Conservation (phyloP, 306 rosid species). For the Delonix regia region DNA sequence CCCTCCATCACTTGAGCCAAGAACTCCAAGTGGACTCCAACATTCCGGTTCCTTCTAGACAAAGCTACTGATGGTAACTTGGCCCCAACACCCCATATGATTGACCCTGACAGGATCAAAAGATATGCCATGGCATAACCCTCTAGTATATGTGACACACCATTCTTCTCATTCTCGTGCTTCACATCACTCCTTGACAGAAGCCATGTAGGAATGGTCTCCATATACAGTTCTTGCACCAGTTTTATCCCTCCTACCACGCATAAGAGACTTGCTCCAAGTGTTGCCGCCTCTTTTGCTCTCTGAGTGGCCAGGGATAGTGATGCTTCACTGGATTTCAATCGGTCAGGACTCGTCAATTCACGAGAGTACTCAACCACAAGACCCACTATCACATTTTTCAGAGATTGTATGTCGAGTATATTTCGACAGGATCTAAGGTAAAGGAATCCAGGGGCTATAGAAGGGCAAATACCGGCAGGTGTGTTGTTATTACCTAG, state of each 20-base stretch:
- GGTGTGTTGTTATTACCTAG: slow-evolving; percentile 55
- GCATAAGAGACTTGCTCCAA: slow-evolving; percentile 72
- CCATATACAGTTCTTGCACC: slow-evolving; percentile 65
- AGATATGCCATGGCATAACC: slow-evolving; percentile 81
- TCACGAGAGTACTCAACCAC: slow-evolving; percentile 56
- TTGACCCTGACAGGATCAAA: slow-evolving; percentile 56
- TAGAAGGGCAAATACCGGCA: slow-evolving; percentile 42
- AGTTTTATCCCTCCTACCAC: slow-evolving; percentile 63
- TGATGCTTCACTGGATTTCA: slow-evolving; percentile 57
- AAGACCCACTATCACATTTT: slow-evolving; percentile 56
- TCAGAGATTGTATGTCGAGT: slow-evolving; percentile 51
- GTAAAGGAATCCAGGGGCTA: slow-evolving; percentile 80
- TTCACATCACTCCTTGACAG: slow-evolving; percentile 49
- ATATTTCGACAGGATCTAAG: slow-evolving; percentile 65
- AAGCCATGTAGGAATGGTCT: slow-evolving; percentile 81
- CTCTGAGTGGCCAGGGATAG: slow-evolving; percentile 54
- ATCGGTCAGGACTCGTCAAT: slow-evolving; percentile 39
- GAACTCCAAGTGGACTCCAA: slow-evolving; percentile 70
- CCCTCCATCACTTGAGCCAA: slow-evolving; percentile 72
- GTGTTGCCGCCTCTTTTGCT: slow-evolving; percentile 64
- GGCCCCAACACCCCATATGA: slow-evolving; percentile 63
- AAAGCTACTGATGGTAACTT: slow-evolving; percentile 48
- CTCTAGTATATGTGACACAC: slow-evolving; percentile 48
- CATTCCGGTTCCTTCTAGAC: slow-evolving; percentile 49
- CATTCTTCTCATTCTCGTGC: slow-evolving; percentile 37